Evolutionary conservation across 768 basidiomycete genomes (phyloP).

Genomic region (Boletus subparvulus): DNA sequence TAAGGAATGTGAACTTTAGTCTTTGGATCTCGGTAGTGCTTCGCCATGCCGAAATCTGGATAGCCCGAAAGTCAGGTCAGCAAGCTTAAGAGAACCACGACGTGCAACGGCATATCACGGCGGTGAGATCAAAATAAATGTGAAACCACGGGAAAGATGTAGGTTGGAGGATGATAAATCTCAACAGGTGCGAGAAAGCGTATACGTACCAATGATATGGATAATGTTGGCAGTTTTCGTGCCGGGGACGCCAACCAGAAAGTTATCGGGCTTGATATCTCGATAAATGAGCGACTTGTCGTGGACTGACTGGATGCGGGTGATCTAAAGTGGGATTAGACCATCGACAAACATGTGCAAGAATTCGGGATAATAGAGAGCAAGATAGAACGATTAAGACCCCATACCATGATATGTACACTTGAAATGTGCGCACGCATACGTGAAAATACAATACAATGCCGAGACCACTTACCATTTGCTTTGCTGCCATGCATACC

Average conservation of each 20-base stretch:
- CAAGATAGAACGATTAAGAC: background rate
- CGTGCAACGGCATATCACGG: background rate
- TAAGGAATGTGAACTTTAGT: conserved; percentile 99
- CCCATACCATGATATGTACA: background rate
- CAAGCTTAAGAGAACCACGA: background rate
- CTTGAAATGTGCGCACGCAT: background rate
- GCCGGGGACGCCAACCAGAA: conserved; percentile 90
- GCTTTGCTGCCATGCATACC: conserved; percentile 97
- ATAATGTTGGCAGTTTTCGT: conserved; percentile 88
- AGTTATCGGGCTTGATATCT: conserved; percentile 99
- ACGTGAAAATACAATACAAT: background rate
- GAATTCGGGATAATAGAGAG: conserved; percentile 7
- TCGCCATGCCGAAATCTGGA: conserved; percentile 98
- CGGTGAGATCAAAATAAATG: background rate
- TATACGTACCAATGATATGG: conserved; percentile 76
- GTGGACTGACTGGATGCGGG: conserved; percentile 95
- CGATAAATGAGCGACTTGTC: conserved; percentile 98
- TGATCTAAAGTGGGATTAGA: conserved; percentile 57
- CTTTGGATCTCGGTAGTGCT: conserved; percentile 98
- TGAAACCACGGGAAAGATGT: background rate
- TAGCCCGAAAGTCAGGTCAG: conserved; percentile 6
- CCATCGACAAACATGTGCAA: background rate
- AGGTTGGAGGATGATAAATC: conserved; percentile 8
- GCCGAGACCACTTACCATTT: conserved; percentile 70
- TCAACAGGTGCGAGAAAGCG: background rate